Evolutionary conservation across 1,284 basidiomycete genomes (phyloP), one percentile per base, ranked within the genome.

Genomic region (Papiliotrema nemorosa): DNA sequence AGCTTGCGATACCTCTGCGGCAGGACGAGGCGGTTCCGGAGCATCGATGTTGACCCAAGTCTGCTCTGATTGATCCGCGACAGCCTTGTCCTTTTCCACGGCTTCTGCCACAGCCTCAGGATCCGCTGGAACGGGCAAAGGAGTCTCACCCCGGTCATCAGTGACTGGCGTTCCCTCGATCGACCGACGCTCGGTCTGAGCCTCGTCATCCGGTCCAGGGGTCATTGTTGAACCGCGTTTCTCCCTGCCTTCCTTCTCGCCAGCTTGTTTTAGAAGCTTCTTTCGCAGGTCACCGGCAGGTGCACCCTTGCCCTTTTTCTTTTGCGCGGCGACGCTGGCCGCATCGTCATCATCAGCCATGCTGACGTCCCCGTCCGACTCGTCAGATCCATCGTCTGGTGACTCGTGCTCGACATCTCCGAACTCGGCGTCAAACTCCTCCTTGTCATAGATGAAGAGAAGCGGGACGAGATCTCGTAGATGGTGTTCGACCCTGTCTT

Each of bases 381-480:
- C 77, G 14, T 82, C 79, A 40, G 89, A 80, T 58, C 87, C 85
- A 65, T 89, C 89, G 29, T 82, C 72, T 1, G 40, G 36, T 21
- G 58, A 52, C 24, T 35, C 64, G 76, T 72, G 81, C 79, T 82
- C 80, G 44, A 81, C 72, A 18, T 84, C 81, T 5, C 80, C 83
- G 62, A 83, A 88, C 5, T 82, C 82, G 16, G 81, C 80, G 63
- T 89, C 87, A 68, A 92, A 88, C 62, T 90, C 89, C 16, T 83
- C 81, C 24, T 81, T 78, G 34, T 86, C 80, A 62, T 85, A 81
- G 79, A 84, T 84, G 78, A 87, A 90, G 35, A 97, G 78, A 36
- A 84, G 75, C 2, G 91, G 90, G 41, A 97, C 79, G 71, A 98
- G 93, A 18, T 83, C 77, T 27, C 88, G 83, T 42, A 98, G 77